Percentiles rank a stretch among this genome's conserved stretches.
phyloP scores from a whole-genome alignment of 2,329 filamentous ascomycete species.

The Microdochium trichocladiopsis region DNA sequence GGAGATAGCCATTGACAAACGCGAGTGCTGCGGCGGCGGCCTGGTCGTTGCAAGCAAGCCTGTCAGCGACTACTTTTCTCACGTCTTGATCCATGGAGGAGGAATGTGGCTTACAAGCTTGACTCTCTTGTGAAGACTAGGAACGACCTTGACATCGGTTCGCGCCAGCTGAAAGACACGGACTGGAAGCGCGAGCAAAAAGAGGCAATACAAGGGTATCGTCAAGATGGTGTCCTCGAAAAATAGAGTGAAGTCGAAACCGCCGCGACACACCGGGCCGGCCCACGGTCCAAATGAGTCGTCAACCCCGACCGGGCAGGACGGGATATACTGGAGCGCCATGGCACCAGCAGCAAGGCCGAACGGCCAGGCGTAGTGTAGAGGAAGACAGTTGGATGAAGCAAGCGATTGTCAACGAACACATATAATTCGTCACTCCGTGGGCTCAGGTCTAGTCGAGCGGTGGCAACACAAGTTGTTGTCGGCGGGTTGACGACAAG shows the following conservation, averaged over 20 bases:
- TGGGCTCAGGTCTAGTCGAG: too few species aligned
- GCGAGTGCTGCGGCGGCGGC: neutral
- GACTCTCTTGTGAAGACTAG: neutral
- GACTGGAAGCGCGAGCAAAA: constrained; percentile 7
- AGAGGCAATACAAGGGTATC: constrained; percentile 8
- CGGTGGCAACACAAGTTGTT: too few species aligned
- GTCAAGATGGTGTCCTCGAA: constrained; percentile 19
- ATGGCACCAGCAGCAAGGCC: neutral
- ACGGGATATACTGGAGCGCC: constrained; percentile 2
- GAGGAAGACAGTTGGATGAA: neutral
- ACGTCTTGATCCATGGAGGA: neutral
- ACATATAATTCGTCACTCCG: too few species aligned
- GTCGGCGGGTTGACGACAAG: too few species aligned
- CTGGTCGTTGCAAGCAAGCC: neutral
- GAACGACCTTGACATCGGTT: neutral
- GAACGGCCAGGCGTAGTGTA: neutral
- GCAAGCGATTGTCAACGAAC: too few species aligned
- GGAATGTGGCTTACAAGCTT: neutral
- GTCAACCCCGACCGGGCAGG: constrained; percentile 8
- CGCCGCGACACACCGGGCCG: constrained; percentile 11
- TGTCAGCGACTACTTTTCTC: neutral
- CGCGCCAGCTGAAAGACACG: constrained; percentile 4
- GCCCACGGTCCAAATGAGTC: constrained; percentile 16
- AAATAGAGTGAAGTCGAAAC: constrained; percentile 21
- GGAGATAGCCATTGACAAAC: neutral